These are phyloP conservation scores for Penicillium desertorum DNA, from an alignment of 495 filamentous ascomycete species.

Conservation along the genomic window DNA sequence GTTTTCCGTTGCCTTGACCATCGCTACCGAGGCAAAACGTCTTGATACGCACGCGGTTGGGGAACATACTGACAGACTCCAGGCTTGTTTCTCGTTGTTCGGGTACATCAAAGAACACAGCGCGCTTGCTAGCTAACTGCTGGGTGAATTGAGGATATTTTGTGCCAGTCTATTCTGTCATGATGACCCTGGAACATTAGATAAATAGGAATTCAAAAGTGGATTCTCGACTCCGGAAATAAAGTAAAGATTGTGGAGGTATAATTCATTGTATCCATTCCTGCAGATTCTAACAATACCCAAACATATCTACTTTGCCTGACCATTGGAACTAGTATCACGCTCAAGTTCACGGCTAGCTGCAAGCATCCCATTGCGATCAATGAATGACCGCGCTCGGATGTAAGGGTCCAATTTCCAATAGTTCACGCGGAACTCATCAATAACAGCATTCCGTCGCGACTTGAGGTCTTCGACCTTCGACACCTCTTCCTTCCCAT, in stretches of 20 bases:
- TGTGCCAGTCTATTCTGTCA: not conserved
- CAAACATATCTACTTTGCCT: not conserved
- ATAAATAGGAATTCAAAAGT: not conserved
- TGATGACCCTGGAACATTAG: too few species aligned
- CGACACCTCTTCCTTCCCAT: slow-evolving; percentile 28
- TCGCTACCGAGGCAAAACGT: too few species aligned
- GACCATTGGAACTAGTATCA: not conserved
- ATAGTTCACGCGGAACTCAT: slow-evolving; percentile 56
- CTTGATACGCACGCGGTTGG: too few species aligned
- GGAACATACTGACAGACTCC: too few species aligned
- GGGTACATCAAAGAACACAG: too few species aligned
- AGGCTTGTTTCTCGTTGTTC: too few species aligned
- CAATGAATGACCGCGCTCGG: slow-evolving; percentile 61
- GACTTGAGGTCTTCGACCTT: slow-evolving; percentile 44
- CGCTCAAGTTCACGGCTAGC: slow-evolving; percentile 41
- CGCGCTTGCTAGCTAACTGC: too few species aligned
- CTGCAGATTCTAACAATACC: not conserved
- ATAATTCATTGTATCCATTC: not conserved
- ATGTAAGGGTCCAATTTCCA: slow-evolving; percentile 69
- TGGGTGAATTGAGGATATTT: not conserved
- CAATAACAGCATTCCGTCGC: slow-evolving; percentile 52
- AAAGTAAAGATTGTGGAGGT: not conserved
- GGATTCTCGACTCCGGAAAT: not conserved
- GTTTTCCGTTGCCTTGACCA: too few species aligned
- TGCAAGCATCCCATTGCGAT: slow-evolving; percentile 59